Conservation (phyloP, 2,329 filamentous ascomycete species). For the Akanthomyces dipterigenus region DNA sequence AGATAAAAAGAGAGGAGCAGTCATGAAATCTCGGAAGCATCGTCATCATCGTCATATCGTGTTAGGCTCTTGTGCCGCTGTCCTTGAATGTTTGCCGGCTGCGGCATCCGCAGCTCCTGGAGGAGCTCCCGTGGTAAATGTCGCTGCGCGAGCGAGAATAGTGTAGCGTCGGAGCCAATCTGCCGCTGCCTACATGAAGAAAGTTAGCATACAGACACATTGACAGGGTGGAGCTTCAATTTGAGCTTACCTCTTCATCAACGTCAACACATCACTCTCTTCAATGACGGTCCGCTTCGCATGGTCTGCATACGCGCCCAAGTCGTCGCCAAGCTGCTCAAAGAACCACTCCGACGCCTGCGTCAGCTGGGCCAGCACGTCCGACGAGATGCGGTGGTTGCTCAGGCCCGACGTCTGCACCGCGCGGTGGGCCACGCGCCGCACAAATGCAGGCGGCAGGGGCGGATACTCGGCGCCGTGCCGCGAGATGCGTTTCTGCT, state of each 20-base stretch:
- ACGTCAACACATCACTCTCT: slow-evolving; percentile 71
- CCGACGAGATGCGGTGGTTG: slow-evolving; percentile 64
- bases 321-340: slow-evolving; percentile 75
- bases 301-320: slow-evolving; percentile 73
- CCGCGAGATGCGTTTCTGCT: slow-evolving; percentile 49
- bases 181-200: slow-evolving; percentile 61
- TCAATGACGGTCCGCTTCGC: slow-evolving; percentile 80
- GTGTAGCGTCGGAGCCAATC: slow-evolving; percentile 61
- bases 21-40: slow-evolving; percentile 28
- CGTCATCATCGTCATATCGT: slow-evolving; percentile 14
- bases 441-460: slow-evolving; percentile 66
- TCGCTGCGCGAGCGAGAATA: slow-evolving; percentile 79
- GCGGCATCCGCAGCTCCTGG: slow-evolving; percentile 71
- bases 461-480: slow-evolving; percentile 71
- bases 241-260: slow-evolving; percentile 70
- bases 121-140: slow-evolving; percentile 76
- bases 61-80: slow-evolving; percentile 29
- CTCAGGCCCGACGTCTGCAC: slow-evolving; percentile 58
- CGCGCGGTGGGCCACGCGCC: slow-evolving; percentile 65
- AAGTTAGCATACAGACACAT: slow-evolving; percentile 1
- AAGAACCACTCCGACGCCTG: slow-evolving; percentile 89
- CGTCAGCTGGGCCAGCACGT: slow-evolving; percentile 67
- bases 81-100: slow-evolving; percentile 45
- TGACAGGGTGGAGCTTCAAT: too few relatives aligned
- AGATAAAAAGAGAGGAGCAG: slow-evolving; percentile 3